Conservation (phyloP, 176 grass and related monocot species). For the Aegilops umbellulata region DNA sequence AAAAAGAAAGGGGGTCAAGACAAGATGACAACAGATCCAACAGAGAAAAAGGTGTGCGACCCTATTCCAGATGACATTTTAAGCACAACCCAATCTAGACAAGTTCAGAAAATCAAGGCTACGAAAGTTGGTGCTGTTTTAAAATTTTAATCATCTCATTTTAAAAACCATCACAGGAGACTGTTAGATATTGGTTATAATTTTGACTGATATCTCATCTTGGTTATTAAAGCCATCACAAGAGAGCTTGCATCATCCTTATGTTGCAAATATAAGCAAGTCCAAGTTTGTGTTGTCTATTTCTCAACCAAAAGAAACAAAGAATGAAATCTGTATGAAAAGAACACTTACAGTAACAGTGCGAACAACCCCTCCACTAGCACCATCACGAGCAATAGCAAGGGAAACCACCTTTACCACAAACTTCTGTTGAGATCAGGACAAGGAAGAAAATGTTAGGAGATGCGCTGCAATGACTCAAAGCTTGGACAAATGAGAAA, state of each 20-base stretch:
- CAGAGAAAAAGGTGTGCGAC: neutral
- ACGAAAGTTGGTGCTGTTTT: neutral
- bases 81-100: neutral
- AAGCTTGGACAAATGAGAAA: neutral
- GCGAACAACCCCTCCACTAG: constrained; percentile 5
- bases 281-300: neutral
- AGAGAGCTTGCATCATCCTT: neutral
- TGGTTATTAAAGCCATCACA: neutral
- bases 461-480: neutral
- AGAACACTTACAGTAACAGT: constrained; percentile 14
- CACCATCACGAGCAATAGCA: constrained; percentile 46
- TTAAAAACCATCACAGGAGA: neutral
- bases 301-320: neutral
- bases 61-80: neutral
- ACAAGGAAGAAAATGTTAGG: constrained; percentile 28
- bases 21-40: too few relatives aligned
- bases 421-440: constrained; percentile 58
- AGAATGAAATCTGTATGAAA: neutral
- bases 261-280: neutral
- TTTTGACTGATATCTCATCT: neutral
- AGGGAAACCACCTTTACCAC: constrained; percentile 87
- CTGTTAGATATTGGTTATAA: neutral
- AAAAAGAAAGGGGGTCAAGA: neutral
- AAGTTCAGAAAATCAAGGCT: neutral
- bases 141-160: neutral